phyloP scores from a whole-genome alignment of 108 stramenopile genomes.

The Cyclotella distinguenda region DNA sequence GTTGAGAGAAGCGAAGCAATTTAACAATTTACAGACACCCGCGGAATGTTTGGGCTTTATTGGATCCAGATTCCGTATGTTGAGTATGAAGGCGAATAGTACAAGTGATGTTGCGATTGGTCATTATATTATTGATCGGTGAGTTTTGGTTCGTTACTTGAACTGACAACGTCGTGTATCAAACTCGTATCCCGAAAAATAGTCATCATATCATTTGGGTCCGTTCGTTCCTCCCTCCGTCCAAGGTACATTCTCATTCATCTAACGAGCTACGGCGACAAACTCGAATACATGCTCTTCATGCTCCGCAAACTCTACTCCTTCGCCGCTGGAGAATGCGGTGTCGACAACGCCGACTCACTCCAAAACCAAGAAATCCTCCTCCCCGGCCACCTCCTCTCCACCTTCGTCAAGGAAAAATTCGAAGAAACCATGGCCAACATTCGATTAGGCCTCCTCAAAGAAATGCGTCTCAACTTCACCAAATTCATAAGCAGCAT shows the following conservation, averaged over 20 bases:
- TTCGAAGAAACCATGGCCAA: conserved; percentile 82
- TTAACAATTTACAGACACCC: conserved; percentile 75
- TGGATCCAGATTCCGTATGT: conserved; percentile 86
- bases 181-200: not conserved
- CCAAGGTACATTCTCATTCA: conserved; percentile 81
- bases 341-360: conserved; percentile 96
- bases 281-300: conserved; percentile 88
- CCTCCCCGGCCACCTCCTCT: conserved; percentile 90
- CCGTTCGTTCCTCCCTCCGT: not conserved
- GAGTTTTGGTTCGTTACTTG: conserved; percentile 18
- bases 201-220: not conserved
- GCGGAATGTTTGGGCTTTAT: conserved; percentile 89
- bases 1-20: conserved; percentile 88
- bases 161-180: not conserved
- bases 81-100: conserved; percentile 68
- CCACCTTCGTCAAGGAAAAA: conserved; percentile 94
- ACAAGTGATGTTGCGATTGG: conserved; percentile 87
- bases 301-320: conserved; percentile 91
- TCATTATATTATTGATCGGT: conserved; percentile 84
- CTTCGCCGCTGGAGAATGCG: conserved; percentile 92
- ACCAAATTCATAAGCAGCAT: conserved; percentile 48
- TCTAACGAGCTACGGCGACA: conserved; percentile 81
- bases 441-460: conserved; percentile 64
- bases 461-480: conserved; percentile 77
- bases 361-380: conserved; percentile 94